A percentile compares a stretch with the other conserved stretches of the same genome.
Evolutionary conservation across 2,329 filamentous ascomycete species (phyloP).

Genomic region (Colletotrichum sp.): DNA sequence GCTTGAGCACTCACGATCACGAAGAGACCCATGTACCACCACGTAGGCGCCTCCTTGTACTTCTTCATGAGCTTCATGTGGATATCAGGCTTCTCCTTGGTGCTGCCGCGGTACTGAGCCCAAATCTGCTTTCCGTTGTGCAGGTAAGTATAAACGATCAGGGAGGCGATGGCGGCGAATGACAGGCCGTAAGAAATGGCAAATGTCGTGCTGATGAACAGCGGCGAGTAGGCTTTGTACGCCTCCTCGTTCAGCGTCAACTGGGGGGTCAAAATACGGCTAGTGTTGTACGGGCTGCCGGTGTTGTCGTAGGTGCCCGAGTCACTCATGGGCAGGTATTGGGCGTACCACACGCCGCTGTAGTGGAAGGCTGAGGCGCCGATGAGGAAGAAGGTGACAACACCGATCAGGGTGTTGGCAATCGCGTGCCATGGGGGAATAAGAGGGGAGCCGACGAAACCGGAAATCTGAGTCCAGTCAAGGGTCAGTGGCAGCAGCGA

Average conservation of each 20-base stretch:
- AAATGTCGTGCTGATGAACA: conserved; percentile 76
- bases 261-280: conserved; percentile 64
- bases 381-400: conserved; percentile 70
- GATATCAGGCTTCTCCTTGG: conserved; percentile 64
- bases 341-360: conserved; percentile 66
- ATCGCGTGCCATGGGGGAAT: conserved; percentile 78
- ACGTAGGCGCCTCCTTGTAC: conserved; percentile 66
- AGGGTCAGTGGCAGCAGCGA: conserved; percentile 76
- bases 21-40: conserved; percentile 69
- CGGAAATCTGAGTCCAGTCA: conserved; percentile 77
- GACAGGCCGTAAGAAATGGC: conserved; percentile 73
- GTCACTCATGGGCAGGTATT: conserved; percentile 73
- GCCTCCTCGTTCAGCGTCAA: conserved; percentile 67
- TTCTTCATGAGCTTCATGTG: conserved; percentile 70
- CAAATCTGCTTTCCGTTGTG: conserved; percentile 72
- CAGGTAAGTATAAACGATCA: conserved; percentile 71
- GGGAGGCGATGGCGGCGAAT: conserved; percentile 73
- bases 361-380: conserved; percentile 67
- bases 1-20: conserved; percentile 45
- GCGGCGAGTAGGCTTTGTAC: conserved; percentile 70
- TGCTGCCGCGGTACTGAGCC: conserved; percentile 64
- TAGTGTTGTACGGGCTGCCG: conserved; percentile 67
- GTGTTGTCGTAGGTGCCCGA: conserved; percentile 76
- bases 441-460: conserved; percentile 70
- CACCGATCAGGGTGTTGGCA: conserved; percentile 73